Conservation (phyloP, 352 stramenopile species). For the Globisporangium iwayamae region DNA sequence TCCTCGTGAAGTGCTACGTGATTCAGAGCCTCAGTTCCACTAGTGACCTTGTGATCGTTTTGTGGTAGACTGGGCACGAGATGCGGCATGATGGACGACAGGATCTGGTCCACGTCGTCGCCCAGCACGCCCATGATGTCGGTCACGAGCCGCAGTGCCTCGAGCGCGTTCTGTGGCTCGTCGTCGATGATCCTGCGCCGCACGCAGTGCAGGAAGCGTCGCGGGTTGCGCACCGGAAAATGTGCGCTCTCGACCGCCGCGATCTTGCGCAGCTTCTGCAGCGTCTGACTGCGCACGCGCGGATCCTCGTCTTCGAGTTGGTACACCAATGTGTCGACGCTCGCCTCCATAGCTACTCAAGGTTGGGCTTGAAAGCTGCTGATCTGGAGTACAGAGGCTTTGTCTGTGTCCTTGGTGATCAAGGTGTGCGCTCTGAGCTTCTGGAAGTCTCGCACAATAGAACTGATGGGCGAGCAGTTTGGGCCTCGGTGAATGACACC, state of each 20-base stretch:
- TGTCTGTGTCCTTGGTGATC: neutral
- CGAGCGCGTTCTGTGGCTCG: slow-evolving; percentile 32
- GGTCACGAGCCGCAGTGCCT: slow-evolving; percentile 55
- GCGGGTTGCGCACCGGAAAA: slow-evolving; percentile 68
- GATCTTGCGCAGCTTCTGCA: slow-evolving; percentile 65
- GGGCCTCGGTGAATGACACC: neutral
- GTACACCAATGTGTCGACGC: slow-evolving; percentile 71
- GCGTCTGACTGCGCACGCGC: slow-evolving; percentile 41
- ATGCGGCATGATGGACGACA: slow-evolving; percentile 65
- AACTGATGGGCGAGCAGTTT: neutral
- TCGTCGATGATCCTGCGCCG: slow-evolving; percentile 51
- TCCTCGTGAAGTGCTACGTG: slow-evolving; percentile 38
- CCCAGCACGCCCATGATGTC: slow-evolving; percentile 66
- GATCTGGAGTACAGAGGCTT: neutral
- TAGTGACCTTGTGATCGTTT: slow-evolving; percentile 7
- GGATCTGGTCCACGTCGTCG: slow-evolving; percentile 61
- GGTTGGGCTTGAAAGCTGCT: neutral
- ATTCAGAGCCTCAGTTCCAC: neutral
- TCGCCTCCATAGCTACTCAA: slow-evolving; percentile 32
- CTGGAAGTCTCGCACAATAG: slow-evolving; percentile 2
- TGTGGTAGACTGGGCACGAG: slow-evolving; percentile 42
- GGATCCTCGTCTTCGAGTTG: slow-evolving; percentile 76
- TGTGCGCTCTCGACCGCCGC: slow-evolving; percentile 56
- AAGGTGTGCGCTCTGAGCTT: neutral
- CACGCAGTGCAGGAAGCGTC: slow-evolving; percentile 70